Percentiles rank a stretch among this genome's conserved stretches.
These are phyloP conservation scores for Cicer yamashitae DNA, from an alignment of 306 rosid genomes.

Conservation along the genomic window DNA sequence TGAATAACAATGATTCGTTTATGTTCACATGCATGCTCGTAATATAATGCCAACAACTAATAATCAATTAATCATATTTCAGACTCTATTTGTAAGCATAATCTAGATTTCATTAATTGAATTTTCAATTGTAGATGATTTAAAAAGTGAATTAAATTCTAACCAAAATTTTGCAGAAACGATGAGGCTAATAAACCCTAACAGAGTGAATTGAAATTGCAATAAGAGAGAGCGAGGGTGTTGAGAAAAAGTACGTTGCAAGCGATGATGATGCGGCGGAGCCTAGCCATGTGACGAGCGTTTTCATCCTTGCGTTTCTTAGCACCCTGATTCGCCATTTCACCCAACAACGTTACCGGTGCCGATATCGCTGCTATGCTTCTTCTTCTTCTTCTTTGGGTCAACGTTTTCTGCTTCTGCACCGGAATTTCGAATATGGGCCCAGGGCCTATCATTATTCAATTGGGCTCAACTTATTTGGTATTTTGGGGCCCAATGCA, in stretches of 20 bases:
- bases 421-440: background rate
- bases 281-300: slow-evolving; percentile 79
- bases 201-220: background rate
- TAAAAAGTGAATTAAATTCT: background rate
- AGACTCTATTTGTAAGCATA: background rate
- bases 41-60: background rate
- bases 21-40: background rate
- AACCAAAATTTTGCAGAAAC: background rate
- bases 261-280: slow-evolving; percentile 71
- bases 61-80: background rate
- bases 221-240: background rate
- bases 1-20: background rate
- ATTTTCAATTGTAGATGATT: background rate
- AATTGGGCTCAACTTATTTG: background rate
- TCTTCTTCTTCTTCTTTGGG: background rate
- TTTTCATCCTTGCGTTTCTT: slow-evolving; percentile 97
- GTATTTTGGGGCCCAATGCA: no score
- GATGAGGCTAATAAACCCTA: background rate
- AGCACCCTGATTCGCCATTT: slow-evolving; percentile 97
- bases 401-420: slow-evolving; percentile 14
- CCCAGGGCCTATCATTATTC: background rate
- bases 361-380: background rate
- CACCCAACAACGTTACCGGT: background rate
- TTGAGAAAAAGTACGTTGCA: slow-evolving; percentile 60
- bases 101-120: background rate